Evolutionary conservation across 164 flowering plant genomes (phyloP).

Genomic region (Santalum album): DNA sequence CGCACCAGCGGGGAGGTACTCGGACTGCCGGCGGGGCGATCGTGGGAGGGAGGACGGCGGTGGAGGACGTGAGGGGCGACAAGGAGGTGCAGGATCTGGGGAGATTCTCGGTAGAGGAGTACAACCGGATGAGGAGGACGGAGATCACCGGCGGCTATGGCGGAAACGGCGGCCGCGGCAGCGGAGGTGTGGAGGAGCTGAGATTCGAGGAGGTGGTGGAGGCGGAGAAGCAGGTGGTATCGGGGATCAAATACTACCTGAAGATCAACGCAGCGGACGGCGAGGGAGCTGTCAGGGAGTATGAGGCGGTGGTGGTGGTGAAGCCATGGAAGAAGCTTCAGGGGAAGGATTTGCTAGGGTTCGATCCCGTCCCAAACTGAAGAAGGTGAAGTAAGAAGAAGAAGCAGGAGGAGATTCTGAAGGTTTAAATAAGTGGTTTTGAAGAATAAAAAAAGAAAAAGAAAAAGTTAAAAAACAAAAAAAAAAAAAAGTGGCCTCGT

Average conservation of each 20-base stretch:
- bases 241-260: conserved; percentile 52
- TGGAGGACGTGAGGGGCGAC: conserved; percentile 40
- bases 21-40: conserved; percentile 9
- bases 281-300: conserved; percentile 13
- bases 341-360: conserved; percentile 31
- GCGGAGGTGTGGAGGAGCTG: too few species aligned
- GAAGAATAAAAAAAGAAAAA: too few species aligned
- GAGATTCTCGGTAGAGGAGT: conserved; percentile 49
- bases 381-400: too few species aligned
- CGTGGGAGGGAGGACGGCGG: conserved; percentile 40
- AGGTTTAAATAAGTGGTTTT: too few species aligned
- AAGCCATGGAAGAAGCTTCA: conserved; percentile 35
- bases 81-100: conserved; percentile 67
- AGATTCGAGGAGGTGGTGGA: conserved; percentile 36
- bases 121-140: conserved; percentile 29
- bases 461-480: too few species aligned
- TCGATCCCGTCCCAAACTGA: conserved; percentile 17
- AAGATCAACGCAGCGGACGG: conserved; percentile 24
- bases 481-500: too few species aligned
- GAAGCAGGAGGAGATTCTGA: too few species aligned
- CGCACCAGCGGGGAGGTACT: too few species aligned
- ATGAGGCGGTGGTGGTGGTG: conserved; percentile 48
- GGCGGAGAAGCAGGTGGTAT: conserved; percentile 55
- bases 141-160: not conserved
- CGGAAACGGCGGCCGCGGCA: not conserved